Conservation (phyloP, 2,329 filamentous ascomycete species). For the Exophiala sp. region DNA sequence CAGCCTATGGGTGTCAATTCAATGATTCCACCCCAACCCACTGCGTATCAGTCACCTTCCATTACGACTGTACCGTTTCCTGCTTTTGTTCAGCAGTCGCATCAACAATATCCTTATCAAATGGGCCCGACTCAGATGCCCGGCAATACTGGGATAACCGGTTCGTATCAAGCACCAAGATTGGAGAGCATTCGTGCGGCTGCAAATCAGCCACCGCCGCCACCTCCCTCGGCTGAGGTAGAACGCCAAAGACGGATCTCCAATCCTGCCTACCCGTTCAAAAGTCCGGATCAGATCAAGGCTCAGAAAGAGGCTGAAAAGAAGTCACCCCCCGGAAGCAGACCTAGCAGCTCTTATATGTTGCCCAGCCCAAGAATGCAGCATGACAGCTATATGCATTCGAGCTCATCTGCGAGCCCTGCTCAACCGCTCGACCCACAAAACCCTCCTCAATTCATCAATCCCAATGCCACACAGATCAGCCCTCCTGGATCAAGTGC, state of each 20-base stretch:
- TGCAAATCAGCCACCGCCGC: constrained; percentile 24
- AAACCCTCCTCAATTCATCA: constrained; percentile 28
- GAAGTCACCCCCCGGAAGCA: constrained; percentile 25
- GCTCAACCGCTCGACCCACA: constrained; percentile 23
- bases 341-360: constrained; percentile 28
- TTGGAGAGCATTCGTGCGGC: constrained; percentile 25
- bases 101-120: constrained; percentile 20
- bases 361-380: constrained; percentile 24
- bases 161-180: constrained; percentile 14
- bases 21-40: constrained; percentile 12
- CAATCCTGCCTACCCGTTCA: constrained; percentile 29
- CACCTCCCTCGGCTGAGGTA: constrained; percentile 25
- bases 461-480: constrained; percentile 29
- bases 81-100: constrained; percentile 20
- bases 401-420: constrained; percentile 12
- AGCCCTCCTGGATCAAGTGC: constrained; percentile 24
- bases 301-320: constrained; percentile 28
- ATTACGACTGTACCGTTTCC: constrained; percentile 11
- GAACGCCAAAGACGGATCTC: constrained; percentile 27
- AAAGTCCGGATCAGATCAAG: constrained; percentile 29
- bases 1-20: constrained; percentile 16
- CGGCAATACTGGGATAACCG: neutral
- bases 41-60: constrained; percentile 5
- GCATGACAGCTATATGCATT: constrained; percentile 17
- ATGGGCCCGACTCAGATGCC: neutral